A percentile compares a stretch with the other conserved stretches of the same genome.
Evolutionary conservation across 176 grass and related monocot genomes (phyloP).

Genomic region (Hsuehochloa calcarea): DNA sequence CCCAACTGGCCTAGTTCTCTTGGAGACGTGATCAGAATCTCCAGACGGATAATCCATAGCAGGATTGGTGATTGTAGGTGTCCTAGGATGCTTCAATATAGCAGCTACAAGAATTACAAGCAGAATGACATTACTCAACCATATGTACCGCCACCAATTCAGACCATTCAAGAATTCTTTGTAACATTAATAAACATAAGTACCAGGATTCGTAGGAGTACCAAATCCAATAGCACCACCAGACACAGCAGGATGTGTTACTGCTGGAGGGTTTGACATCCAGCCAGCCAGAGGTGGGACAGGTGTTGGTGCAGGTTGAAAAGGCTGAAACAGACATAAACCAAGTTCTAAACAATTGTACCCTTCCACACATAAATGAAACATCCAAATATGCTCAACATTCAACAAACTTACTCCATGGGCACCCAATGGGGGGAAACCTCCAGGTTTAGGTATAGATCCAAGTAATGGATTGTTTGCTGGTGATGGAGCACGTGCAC

Average conservation of each 20-base stretch:
- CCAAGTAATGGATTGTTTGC: constrained; percentile 82
- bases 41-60: constrained; percentile 76
- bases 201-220: constrained; percentile 93
- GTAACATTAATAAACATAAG: constrained; percentile 16
- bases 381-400: constrained; percentile 25
- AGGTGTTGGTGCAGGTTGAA: constrained; percentile 79
- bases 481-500: constrained; percentile 91
- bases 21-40: constrained; percentile 86
- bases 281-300: constrained; percentile 91
- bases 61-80: constrained; percentile 71
- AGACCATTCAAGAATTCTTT: constrained; percentile 30
- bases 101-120: constrained; percentile 42
- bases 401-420: constrained; percentile 69
- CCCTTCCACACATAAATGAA: constrained; percentile 20
- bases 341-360: constrained; percentile 9
- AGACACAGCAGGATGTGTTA: constrained; percentile 78
- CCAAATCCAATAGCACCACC: constrained; percentile 89
- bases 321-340: constrained; percentile 64
- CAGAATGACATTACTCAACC: constrained; percentile 24
- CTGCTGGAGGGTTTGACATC: constrained; percentile 93
- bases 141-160: neutral
- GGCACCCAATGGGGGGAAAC: constrained; percentile 87
- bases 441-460: constrained; percentile 88
- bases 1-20: constrained; percentile 89
- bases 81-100: constrained; percentile 91